These are phyloP conservation scores for Ophiostoma sp. DNA, from an alignment of 2,329 filamentous ascomycete species.

Conservation along the genomic window DNA sequence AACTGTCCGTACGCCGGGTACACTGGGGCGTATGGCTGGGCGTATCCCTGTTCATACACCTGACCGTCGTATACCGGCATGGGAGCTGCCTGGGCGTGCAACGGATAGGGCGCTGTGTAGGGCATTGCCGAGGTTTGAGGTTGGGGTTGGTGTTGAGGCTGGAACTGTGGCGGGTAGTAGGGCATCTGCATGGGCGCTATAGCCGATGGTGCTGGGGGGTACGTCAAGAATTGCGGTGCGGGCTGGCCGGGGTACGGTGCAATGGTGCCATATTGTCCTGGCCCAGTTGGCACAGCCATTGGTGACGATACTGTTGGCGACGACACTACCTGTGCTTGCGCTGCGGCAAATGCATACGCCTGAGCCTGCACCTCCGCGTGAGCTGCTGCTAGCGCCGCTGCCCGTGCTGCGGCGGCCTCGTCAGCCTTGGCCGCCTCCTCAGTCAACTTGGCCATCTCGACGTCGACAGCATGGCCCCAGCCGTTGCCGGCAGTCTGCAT, in stretches of 20 bases:
- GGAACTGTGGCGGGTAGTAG: background rate
- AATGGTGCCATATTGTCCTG: background rate
- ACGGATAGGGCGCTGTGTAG: background rate
- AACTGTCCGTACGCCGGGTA: background rate
- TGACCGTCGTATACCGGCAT: background rate
- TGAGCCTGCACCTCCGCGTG: background rate
- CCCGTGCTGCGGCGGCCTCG: background rate
- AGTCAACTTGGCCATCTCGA: slow-evolving; percentile 14
- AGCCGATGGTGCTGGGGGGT: background rate
- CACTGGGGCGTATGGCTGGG: background rate
- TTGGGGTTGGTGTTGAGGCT: background rate
- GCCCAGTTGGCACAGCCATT: background rate
- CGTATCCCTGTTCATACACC: background rate
- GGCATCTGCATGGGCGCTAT: background rate
- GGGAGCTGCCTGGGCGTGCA: background rate
- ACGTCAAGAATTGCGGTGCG: background rate
- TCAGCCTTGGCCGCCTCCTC: slow-evolving; percentile 16
- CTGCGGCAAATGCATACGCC: background rate
- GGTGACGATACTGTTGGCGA: background rate
- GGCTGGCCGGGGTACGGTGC: background rate
- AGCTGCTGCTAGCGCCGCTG: background rate
- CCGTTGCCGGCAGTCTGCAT: slow-evolving; percentile 47
- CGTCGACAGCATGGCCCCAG: slow-evolving; percentile 29
- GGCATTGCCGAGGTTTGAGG: background rate
- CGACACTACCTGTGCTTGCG: background rate